A percentile compares a stretch with the other conserved stretches of the same genome.
These are phyloP conservation scores for Naganishia kalamii DNA, from an alignment of 768 basidiomycete species.

Conservation along the genomic window DNA sequence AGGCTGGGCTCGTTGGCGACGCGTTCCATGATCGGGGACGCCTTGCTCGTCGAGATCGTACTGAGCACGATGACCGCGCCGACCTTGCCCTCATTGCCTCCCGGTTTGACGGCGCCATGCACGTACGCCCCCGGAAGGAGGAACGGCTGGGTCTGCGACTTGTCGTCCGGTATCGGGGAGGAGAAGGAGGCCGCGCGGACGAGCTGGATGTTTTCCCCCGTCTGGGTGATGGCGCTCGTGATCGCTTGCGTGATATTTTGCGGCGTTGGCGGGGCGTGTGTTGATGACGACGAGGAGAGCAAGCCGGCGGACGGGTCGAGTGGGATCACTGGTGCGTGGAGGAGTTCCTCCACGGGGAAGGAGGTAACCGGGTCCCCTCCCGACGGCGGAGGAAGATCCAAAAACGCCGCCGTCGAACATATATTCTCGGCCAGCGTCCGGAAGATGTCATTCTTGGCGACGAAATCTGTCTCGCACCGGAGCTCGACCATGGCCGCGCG, in stretches of 20 bases:
- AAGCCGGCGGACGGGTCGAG: slow-evolving; percentile 28
- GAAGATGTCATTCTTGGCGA: slow-evolving; percentile 78
- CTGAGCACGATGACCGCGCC: slow-evolving; percentile 51
- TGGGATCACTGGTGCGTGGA: slow-evolving; percentile 65
- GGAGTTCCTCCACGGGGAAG: slow-evolving; percentile 54
- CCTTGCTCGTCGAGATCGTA: slow-evolving; percentile 47
- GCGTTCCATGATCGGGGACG: slow-evolving; percentile 37
- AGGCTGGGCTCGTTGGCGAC: slow-evolving; percentile 42
- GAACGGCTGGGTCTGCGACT: slow-evolving; percentile 18
- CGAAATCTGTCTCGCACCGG: slow-evolving; percentile 96
- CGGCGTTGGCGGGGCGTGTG: slow-evolving; percentile 47
- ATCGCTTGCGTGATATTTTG: slow-evolving; percentile 69
- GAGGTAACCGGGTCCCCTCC: slow-evolving; percentile 50
- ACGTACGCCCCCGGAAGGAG: slow-evolving; percentile 43
- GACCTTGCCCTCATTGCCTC: slow-evolving; percentile 50
- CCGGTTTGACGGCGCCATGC: slow-evolving; percentile 38
- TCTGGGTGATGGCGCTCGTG: slow-evolving; percentile 43
- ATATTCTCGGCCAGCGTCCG: slow-evolving; percentile 67
- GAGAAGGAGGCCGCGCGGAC: slow-evolving; percentile 45
- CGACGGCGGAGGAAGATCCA: slow-evolving; percentile 51
- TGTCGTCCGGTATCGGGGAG: slow-evolving; percentile 40
- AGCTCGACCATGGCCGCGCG: slow-evolving; percentile 84
- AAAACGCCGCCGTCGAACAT: slow-evolving; percentile 73
- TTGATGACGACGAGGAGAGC: slow-evolving; percentile 15
- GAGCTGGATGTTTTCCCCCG: slow-evolving; percentile 48